phyloP scores from a whole-genome alignment of 2,329 filamentous ascomycete species.

The Aspergillus aculeatinus region DNA sequence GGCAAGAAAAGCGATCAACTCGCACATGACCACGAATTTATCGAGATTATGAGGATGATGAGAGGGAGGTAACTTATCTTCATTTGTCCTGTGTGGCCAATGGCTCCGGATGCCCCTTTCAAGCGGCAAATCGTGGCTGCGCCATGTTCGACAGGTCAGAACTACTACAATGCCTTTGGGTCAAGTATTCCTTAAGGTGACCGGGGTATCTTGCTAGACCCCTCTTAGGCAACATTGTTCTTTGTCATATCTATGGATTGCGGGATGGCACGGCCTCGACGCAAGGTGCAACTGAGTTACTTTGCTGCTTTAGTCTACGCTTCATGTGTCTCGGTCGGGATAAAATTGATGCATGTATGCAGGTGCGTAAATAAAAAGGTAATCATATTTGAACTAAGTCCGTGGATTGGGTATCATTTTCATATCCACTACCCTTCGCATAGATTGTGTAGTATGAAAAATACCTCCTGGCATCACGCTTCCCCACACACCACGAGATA shows the following conservation, averaged over 20 bases:
- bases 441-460: neutral
- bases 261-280: neutral
- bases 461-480: neutral
- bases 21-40: no score
- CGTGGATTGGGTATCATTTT: neutral
- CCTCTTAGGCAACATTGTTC: constrained; percentile 7
- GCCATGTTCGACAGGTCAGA: constrained; percentile 24
- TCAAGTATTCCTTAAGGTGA: no score
- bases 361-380: neutral
- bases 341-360: neutral
- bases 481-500: no score
- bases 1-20: no score
- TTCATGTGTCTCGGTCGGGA: neutral
- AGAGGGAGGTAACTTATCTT: no score
- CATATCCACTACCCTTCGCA: neutral
- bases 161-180: neutral
- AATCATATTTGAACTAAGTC: neutral
- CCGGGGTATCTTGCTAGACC: neutral
- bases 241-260: neutral
- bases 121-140: constrained; percentile 11
- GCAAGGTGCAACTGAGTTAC: neutral
- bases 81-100: constrained; percentile 11
- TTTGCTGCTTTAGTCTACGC: neutral
- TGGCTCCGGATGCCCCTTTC: neutral
- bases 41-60: no score